These are phyloP conservation scores for Raffaelea deltoideospora DNA, from an alignment of 2,329 filamentous ascomycete species.

Conservation along the genomic window DNA sequence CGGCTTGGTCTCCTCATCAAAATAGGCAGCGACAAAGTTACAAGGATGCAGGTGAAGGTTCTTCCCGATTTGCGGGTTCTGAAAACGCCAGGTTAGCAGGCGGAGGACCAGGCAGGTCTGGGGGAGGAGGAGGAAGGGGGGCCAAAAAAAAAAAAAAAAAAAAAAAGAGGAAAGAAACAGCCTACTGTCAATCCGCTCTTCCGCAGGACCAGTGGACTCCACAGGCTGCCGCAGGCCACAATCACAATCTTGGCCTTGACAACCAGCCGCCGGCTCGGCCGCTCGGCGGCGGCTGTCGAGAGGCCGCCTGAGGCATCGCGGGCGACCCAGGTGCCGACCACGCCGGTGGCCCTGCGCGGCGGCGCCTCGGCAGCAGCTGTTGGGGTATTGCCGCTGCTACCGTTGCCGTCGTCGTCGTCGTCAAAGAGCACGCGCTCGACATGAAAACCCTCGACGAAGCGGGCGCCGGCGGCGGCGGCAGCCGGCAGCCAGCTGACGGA, in stretches of 20 bases:
- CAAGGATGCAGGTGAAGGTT: constrained; percentile 75
- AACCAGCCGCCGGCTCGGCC: constrained; percentile 43
- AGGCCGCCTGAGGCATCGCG: constrained; percentile 48
- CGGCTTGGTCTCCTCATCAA: constrained; percentile 52
- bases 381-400: too few relatives aligned
- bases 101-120: too few relatives aligned
- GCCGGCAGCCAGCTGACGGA: constrained; percentile 64
- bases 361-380: background rate
- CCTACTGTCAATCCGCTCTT: constrained; percentile 60
- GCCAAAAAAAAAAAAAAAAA: too few relatives aligned
- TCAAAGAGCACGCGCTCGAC: constrained; percentile 59
- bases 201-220: constrained; percentile 60
- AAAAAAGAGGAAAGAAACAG: too few relatives aligned
- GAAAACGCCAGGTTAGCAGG: constrained; percentile 9
- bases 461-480: constrained; percentile 59
- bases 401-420: constrained; percentile 21
- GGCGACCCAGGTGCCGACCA: constrained; percentile 62
- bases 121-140: too few relatives aligned
- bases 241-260: constrained; percentile 72
- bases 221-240: constrained; percentile 60
- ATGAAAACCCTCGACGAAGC: constrained; percentile 71
- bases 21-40: constrained; percentile 42
- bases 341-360: constrained; percentile 46
- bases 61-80: constrained; percentile 66
- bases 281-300: constrained; percentile 27